Evolutionary conservation across 495 filamentous ascomycete species (phyloP), one percentile per base, ranked within the genome.

Genomic region (Entonaema liquescens): DNA sequence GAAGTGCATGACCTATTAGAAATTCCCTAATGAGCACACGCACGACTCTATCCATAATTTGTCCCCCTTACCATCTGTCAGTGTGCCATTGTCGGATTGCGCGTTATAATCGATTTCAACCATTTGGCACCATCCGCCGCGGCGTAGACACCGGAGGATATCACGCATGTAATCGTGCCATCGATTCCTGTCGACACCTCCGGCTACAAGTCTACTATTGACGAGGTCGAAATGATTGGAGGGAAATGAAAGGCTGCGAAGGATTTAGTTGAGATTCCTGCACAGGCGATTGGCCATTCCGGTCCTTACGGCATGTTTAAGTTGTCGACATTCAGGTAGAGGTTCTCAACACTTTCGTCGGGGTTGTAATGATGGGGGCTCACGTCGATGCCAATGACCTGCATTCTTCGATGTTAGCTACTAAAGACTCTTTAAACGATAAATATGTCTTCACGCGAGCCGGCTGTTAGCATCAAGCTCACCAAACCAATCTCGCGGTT

Each of bases 101-200:
- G 92, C 88, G 68, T 92, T 94, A 78, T 89, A 91, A 73, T 97
- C 94, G 66, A 93, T 86, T 76, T 99, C 95, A 26, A 92, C 86
- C 86, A 98, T 90, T 76, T 99, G 95, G 56, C 93, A 86, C 94
- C 94, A 98, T 17, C 95, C 93, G 25, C 91, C 84, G 5, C 80
- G 81, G 15, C 83, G 81, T 61, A 85, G 82, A 13, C 84, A 79
- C 49, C 86, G 81, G 36, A 83, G 74, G 15, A 97, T 91, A 71
- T 98, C 95, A 65, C 82, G 81, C 65, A 97, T 78, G 81, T 98
- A 98, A 17, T 87, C 84, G 63, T 81, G 78, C 95, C 95, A 99
- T 79, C 93, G 83, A 67, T 83, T 80, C 64, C 83, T 80, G 67
- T 96, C 86, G 68, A 99, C 93, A 8, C 94, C 95, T 55, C 88